A percentile compares a stretch with the other conserved stretches of the same genome.
Conservation (phyloP, 208 protist genomes). For the Leishmania mexicana region DNA sequence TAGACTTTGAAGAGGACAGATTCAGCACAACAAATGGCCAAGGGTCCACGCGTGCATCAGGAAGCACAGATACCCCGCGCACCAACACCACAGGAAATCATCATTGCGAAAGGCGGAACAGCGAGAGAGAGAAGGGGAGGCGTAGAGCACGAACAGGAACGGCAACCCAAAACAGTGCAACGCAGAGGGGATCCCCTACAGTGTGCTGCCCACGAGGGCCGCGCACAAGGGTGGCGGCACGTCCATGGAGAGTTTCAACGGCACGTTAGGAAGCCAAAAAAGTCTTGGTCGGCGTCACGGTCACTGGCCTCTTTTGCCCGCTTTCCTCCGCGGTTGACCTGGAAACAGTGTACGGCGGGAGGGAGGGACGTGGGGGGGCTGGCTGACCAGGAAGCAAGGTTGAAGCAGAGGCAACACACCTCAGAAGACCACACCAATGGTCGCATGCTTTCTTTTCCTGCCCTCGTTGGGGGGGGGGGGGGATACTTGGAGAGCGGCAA, state of each 20-base stretch:
- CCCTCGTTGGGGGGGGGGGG: not conserved
- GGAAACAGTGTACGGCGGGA: not conserved
- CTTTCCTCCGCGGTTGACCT: not conserved
- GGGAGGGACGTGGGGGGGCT: not conserved
- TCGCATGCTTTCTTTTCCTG: not conserved
- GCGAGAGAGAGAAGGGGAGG: not conserved
- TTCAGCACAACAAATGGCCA: not conserved
- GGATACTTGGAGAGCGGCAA: not conserved
- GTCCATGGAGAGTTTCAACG: not conserved
- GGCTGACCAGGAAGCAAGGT: not conserved
- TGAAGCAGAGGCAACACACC: slow-evolving; percentile 3
- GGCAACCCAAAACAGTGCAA: not conserved
- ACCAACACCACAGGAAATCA: not conserved
- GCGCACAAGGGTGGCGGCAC: not conserved
- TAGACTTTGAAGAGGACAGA: no score
- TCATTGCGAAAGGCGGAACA: not conserved
- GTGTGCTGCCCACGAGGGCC: not conserved
- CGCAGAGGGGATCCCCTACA: not conserved
- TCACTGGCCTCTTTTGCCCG: not conserved
- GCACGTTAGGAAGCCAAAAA: not conserved
- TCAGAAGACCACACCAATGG: not conserved
- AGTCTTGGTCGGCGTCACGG: not conserved
- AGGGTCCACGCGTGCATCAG: not conserved
- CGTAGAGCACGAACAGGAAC: not conserved
- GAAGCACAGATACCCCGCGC: not conserved